Base-by-base conservation (phyloP, 2,329 filamentous ascomycete species). In the Daldinia eschscholtzii region DNA sequence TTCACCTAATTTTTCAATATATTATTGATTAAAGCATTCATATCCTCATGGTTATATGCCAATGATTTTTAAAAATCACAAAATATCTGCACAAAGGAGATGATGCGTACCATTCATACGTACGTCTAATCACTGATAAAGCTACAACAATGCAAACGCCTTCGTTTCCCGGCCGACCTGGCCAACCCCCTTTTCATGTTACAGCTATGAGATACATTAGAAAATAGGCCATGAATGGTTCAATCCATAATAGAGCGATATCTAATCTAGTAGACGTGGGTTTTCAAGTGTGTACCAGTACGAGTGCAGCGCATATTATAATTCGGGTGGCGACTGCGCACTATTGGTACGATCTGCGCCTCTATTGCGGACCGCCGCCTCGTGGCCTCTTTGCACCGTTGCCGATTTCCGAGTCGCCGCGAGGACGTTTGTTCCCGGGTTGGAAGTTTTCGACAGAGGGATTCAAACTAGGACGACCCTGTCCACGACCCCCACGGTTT, bases 361-460 rank as follows among this genome's bases (percentile, higher is more conserved):
- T 50, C 67, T 71, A 70, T 61, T 75, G 71, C 46, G 69, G 64
- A 46, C 70, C 72, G 61, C 79, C 81, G 55, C 80, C 79, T 59
- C 80, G 76, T 57, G 78, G 76, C 67, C 80, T 76, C 76, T 82
- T 82, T n/a, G 76, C 70, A 1, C 79, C 83, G 44, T 77, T 79
- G 6, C 77, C 79, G 7, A 72, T 71, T 46, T 81, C 81, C 13
- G 77, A 78, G 62, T 88, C 86, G 62, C 86, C 85, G 30, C 86
- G 81, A 20, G 84, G 81, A 39, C 87, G 81, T 78, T 89, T 88
- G 72, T 84, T 86, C 23, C 86, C 85, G 15, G 84, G 83, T 30
- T 86, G 86, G 71, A 87, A 84, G 67, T 86, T 85, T 64, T 86
- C 85, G 13, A 83, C 86, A 10, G 80, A 79, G 1, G 83, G 82